Evolutionary conservation across 2,329 filamentous ascomycete species (phyloP).

Genomic region (Botryotinia globosa): DNA sequence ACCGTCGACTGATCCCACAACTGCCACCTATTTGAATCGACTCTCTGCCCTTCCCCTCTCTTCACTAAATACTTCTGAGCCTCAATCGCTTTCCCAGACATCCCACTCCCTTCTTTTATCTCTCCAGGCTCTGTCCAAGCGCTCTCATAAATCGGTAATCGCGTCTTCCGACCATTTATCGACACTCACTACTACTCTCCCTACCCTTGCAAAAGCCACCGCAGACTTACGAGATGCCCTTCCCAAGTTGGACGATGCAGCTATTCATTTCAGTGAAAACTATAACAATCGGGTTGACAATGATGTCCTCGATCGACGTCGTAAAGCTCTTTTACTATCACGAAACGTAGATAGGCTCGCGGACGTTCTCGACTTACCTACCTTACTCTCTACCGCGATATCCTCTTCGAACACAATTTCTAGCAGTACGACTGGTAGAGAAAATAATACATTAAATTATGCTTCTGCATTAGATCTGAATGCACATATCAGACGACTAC

Average conservation of each 20-base stretch:
- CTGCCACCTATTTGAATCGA: slow-evolving; percentile 70
- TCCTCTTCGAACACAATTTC: slow-evolving; percentile 47
- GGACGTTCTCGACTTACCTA: slow-evolving; percentile 87
- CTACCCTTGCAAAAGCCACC: slow-evolving; percentile 63
- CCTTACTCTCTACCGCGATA: slow-evolving; percentile 77
- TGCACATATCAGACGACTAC: slow-evolving; percentile 85
- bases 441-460: slow-evolving; percentile 64
- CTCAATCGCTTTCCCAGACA: slow-evolving; percentile 73
- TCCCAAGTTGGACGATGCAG: slow-evolving; percentile 74
- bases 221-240: slow-evolving; percentile 67
- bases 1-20: slow-evolving; percentile 49
- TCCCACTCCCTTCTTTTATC: slow-evolving; percentile 79
- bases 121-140: slow-evolving; percentile 83
- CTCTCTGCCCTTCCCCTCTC: slow-evolving; percentile 74
- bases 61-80: slow-evolving; percentile 71
- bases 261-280: slow-evolving; percentile 75
- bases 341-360: slow-evolving; percentile 86
- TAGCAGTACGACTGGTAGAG: slow-evolving; percentile 39
- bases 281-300: slow-evolving; percentile 74
- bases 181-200: slow-evolving; percentile 70
- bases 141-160: slow-evolving; percentile 82
- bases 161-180: slow-evolving; percentile 74
- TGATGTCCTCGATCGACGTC: slow-evolving; percentile 67
- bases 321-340: slow-evolving; percentile 75
- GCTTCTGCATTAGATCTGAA: slow-evolving; percentile 87